Evolutionary conservation across 805 yeast genomes (phyloP).

Genomic region (Komagataella phaffii): DNA sequence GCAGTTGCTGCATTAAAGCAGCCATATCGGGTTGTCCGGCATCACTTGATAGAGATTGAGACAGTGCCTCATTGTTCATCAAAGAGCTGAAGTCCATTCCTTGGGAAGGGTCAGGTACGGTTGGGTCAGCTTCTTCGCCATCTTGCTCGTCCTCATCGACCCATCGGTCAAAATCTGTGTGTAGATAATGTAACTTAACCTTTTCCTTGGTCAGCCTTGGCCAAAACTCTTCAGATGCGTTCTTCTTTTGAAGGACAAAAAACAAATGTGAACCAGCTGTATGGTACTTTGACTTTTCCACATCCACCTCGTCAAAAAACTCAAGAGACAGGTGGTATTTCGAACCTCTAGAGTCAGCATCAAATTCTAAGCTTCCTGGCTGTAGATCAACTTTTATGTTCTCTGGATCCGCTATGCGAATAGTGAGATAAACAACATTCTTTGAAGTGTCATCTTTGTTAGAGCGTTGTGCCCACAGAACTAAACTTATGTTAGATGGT

Average conservation of each 20-base stretch:
- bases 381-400: constrained; percentile 52
- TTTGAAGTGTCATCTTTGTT: constrained; percentile 55
- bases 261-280: constrained; percentile 51
- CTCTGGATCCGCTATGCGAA: constrained; percentile 58
- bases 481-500: constrained; percentile 19
- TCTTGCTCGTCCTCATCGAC: constrained; percentile 98
- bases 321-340: constrained; percentile 60
- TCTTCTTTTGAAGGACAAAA: constrained; percentile 60
- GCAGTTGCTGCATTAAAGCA: background rate
- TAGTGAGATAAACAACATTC: constrained; percentile 64
- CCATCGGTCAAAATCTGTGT: constrained; percentile 96
- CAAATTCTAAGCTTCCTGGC: constrained; percentile 35
- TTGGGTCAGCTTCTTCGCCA: constrained; percentile 27
- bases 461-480: constrained; percentile 96
- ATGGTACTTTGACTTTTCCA: constrained; percentile 43
- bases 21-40: background rate
- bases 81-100: constrained; percentile 9
- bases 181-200: constrained; percentile 62
- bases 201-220: constrained; percentile 89
- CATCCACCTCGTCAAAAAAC: constrained; percentile 63
- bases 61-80: constrained; percentile 11
- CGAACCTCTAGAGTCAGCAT: constrained; percentile 31
- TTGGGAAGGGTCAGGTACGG: constrained; percentile 10
- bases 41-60: background rate
- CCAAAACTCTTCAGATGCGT: constrained; percentile 70